Conservation (phyloP, 768 basidiomycete genomes). For the Lentinus tigrinus region DNA sequence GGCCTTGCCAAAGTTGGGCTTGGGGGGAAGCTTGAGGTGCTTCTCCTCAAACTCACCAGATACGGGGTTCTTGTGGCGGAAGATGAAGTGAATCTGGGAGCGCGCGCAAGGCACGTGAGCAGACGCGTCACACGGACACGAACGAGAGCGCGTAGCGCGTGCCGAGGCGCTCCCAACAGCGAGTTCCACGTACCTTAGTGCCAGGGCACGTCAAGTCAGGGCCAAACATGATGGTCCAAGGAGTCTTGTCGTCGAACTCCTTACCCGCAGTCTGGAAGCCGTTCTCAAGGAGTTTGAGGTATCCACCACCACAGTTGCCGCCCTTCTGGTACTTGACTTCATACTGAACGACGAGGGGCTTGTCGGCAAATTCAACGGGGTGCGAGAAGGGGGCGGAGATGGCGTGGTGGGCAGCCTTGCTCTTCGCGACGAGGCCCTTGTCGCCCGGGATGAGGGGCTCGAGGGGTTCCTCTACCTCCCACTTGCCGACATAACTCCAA, state of each 20-base stretch:
- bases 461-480: constrained; percentile 90
- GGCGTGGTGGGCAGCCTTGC: constrained; percentile 97
- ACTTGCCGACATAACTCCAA: constrained; percentile 96
- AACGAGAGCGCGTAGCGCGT: not conserved
- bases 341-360: constrained; percentile 94
- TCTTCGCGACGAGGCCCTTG: constrained; percentile 91
- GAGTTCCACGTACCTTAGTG: constrained; percentile 62
- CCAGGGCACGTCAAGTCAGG: constrained; percentile 93
- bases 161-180: not conserved
- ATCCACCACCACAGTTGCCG: constrained; percentile 98
- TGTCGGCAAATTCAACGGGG: constrained; percentile 75
- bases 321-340: constrained; percentile 99
- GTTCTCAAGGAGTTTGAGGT: constrained; percentile 92
- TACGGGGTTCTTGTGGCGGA: constrained; percentile 94
- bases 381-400: constrained; percentile 88
- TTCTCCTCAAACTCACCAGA: constrained; percentile 96
- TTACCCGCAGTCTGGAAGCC: constrained; percentile 93
- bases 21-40: constrained; percentile 80
- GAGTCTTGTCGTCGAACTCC: constrained; percentile 91
- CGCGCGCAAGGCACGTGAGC: constrained; percentile 1
- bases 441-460: constrained; percentile 79
- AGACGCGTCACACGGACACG: not conserved
- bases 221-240: constrained; percentile 97
- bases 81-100: constrained; percentile 92
- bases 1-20: constrained; percentile 76